Base-by-base conservation (phyloP, 257 asterid species). In the Petunia secreta region DNA sequence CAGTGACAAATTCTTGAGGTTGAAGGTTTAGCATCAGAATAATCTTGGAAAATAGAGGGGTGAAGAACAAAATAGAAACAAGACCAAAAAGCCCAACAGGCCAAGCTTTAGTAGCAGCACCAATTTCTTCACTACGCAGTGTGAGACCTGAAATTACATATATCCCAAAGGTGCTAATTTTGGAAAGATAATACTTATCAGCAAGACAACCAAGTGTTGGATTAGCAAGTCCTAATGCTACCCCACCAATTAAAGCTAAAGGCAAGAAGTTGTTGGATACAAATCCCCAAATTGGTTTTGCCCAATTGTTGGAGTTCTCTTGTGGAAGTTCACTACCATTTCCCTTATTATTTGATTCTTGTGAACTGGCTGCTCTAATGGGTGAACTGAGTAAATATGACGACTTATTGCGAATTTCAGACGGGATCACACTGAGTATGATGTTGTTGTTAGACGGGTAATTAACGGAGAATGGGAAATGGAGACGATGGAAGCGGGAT, bases 51-150 rank as follows among this genome's bases (percentile, higher is more conserved):
- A 92, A 90, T 25, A 89, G 63, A 60, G 99, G 98, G 78, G 98
- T 91, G 63, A 95, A 67, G 73, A 91, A 84, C 87, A 95, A 89
- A 85, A 93, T 92, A 16, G 97, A 95, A 82, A 74, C 99, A 65
- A 95, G 93, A 82, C 98, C 99, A 84, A 92, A 92, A 54, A 95
- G 86, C 75, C 96, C 98, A 82, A 95, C 99, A 67, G 91, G 97
- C 99, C 98, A 95, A 82, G 97, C 99, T 87, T 93, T 94, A 54
- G 87, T 91, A 81, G 99, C 99, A 48, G 91, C 96, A 82, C 94
- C 93, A 58, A 95, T 86, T 84, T 92, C 96, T 82, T 91, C 97
- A 84, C 93, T 89, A 64, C 89, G 92, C 86, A 95, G 77, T 3
- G 94, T 95, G 86, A 95, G 84, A 66, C 99, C 99, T 81, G 97